These are phyloP conservation scores for Chrysophaeum taylorii DNA, from an alignment of 352 stramenopile species.

Conservation along the genomic window DNA sequence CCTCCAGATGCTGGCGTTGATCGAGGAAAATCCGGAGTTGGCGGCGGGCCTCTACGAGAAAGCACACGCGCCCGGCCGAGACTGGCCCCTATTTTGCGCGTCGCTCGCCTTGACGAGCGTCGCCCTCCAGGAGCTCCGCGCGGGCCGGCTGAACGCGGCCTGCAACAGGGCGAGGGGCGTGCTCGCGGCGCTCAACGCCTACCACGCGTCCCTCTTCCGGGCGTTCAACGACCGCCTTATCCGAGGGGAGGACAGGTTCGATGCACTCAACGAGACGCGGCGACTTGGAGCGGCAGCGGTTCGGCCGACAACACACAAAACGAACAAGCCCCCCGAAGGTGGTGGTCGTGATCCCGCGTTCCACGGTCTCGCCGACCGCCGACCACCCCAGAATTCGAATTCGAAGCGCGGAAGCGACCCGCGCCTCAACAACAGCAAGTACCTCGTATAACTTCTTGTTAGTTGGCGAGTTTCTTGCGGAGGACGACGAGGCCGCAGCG, in stretches of 20 bases:
- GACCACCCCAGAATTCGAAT: too few species aligned
- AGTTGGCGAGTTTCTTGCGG: too few species aligned
- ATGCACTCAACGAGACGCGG: neutral
- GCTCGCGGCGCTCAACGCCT: constrained; percentile 34
- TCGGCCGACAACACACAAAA: too few species aligned
- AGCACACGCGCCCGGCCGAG: neutral
- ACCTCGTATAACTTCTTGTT: too few species aligned
- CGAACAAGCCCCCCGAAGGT: too few species aligned
- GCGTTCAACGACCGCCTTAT: constrained; percentile 20
- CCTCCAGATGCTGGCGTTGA: constrained; percentile 63
- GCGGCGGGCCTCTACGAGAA: constrained; percentile 16
- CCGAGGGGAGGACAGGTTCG: neutral
- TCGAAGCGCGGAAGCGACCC: too few species aligned
- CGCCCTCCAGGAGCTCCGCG: constrained; percentile 43
- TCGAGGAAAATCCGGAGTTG: constrained; percentile 49
- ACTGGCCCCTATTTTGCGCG: constrained; percentile 35
- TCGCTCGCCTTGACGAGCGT: constrained; percentile 33
- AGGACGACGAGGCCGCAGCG: too few species aligned
- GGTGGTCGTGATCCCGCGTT: too few species aligned
- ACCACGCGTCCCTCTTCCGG: constrained; percentile 31
- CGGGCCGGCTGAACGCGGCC: constrained; percentile 49
- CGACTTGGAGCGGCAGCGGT: too few species aligned
- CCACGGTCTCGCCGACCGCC: too few species aligned
- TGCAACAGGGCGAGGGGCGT: constrained; percentile 38
- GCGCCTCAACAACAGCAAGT: too few species aligned